A percentile compares a stretch with the other conserved stretches of the same genome.
Conservation (phyloP, 768 basidiomycete genomes). For the Boletales sp. region DNA sequence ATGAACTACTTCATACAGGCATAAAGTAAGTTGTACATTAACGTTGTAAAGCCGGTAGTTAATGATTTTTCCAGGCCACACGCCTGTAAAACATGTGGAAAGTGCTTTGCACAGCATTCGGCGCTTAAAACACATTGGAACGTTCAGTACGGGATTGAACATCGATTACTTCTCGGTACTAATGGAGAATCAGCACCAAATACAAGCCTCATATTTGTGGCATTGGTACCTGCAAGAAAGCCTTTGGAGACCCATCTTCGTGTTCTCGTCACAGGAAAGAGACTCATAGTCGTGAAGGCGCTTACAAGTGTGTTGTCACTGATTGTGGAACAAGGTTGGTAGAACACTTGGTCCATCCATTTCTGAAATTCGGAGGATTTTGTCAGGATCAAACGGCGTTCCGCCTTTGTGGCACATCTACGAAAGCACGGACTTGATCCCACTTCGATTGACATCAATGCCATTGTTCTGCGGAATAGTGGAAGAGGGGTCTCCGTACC, state of each 20-base stretch:
- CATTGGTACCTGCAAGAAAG: conserved; percentile 40
- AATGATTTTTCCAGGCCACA: conserved; percentile 41
- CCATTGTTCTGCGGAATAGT: conserved; percentile 21
- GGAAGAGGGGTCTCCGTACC: conserved; percentile 11
- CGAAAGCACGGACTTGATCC: conserved; percentile 43
- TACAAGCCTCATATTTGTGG: conserved; percentile 52
- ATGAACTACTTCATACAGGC: conserved; percentile 47
- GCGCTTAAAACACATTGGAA: conserved; percentile 64
- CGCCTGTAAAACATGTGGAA: conserved; percentile 49
- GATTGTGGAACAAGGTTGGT: conserved; percentile 49
- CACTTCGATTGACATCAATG: conserved; percentile 11
- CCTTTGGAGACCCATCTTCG: conserved; percentile 71
- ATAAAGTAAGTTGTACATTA: conserved; percentile 38
- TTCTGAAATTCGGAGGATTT: neutral
- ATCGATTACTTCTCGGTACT: conserved; percentile 4
- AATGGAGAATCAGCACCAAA: conserved; percentile 38
- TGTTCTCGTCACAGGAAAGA: conserved; percentile 62
- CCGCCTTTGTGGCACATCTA: conserved; percentile 54
- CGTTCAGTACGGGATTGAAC: conserved; percentile 49
- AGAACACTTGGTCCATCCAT: neutral
- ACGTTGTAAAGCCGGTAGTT: neutral
- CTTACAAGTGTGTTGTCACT: conserved; percentile 42
- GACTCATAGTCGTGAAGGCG: conserved; percentile 42
- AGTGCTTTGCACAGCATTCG: conserved; percentile 55
- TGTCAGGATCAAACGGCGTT: conserved; percentile 60